Percentiles rank a stretch among this genome's conserved stretches.
phyloP scores from a whole-genome alignment of 1,284 basidiomycete genomes.

The Leccinum cinnamomeum region DNA sequence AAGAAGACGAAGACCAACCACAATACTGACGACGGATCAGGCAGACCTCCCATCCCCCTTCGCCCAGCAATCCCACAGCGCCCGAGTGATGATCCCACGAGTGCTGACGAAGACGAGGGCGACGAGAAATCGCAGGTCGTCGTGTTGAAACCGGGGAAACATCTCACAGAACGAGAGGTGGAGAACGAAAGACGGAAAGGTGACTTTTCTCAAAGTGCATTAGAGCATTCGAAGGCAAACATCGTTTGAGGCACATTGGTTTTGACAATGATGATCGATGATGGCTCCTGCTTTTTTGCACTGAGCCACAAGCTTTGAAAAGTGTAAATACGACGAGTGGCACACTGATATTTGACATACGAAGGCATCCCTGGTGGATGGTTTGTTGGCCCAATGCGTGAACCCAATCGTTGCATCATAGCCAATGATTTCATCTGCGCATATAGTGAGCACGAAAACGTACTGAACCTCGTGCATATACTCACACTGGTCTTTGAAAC shows the following conservation, averaged over 20 bases:
- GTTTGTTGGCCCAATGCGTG: constrained; percentile 63
- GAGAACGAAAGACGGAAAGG: constrained; percentile 77
- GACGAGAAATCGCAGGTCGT: constrained; percentile 87
- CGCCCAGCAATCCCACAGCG: constrained; percentile 72
- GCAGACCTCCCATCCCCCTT: constrained; percentile 71
- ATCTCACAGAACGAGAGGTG: constrained; percentile 71
- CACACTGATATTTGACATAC: constrained; percentile 40
- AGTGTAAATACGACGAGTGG: neutral
- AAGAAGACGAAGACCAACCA: constrained; percentile 37
- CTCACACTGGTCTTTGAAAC: constrained; percentile 71
- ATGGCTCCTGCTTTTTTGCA: constrained; percentile 52
- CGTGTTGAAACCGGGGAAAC: constrained; percentile 81
- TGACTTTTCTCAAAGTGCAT: constrained; percentile 68
- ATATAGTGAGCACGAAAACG: constrained; percentile 9
- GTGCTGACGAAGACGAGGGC: constrained; percentile 68
- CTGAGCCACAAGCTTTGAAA: constrained; percentile 42
- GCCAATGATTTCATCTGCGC: constrained; percentile 57
- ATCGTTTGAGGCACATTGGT: constrained; percentile 83
- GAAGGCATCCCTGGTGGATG: constrained; percentile 55
- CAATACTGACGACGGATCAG: constrained; percentile 57
- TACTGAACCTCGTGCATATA: neutral
- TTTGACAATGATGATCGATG: constrained; percentile 51
- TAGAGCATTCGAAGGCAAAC: constrained; percentile 85
- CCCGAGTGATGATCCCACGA: constrained; percentile 70
- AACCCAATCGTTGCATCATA: constrained; percentile 75